Evolutionary conservation across 768 basidiomycete genomes (phyloP).

Genomic region (Trametes maxima): DNA sequence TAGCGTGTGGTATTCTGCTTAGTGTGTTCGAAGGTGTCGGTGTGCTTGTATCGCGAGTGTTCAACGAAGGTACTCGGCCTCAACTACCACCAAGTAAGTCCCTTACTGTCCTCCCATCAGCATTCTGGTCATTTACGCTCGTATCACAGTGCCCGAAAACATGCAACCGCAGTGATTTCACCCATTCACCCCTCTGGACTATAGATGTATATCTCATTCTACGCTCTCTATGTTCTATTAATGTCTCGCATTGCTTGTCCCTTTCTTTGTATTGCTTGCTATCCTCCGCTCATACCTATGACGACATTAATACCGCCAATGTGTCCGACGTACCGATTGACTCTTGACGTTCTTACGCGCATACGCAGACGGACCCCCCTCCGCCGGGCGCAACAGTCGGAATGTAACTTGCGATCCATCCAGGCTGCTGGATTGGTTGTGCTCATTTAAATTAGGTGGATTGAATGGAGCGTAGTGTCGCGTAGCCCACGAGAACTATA

Average conservation of each 20-base stretch:
- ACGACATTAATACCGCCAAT: not conserved
- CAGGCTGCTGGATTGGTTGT: too few relatives aligned
- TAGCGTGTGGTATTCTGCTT: conserved; percentile 94
- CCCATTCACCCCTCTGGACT: conserved; percentile 36
- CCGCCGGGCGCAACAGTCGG: too few relatives aligned
- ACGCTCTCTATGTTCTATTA: conserved; percentile 28
- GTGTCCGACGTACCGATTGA: not conserved
- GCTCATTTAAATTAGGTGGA: too few relatives aligned
- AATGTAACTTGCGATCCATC: too few relatives aligned
- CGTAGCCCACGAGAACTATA: too few relatives aligned
- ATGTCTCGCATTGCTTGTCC: conserved; percentile 11
- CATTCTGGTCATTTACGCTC: conserved; percentile 10
- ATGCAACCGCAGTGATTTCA: conserved; percentile 51
- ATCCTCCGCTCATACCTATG: conserved; percentile 18
- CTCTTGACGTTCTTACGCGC: too few relatives aligned
- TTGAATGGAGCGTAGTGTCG: too few relatives aligned
- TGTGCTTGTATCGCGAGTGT: conserved; percentile 85
- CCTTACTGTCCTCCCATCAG: not conserved
- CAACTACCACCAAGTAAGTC: conserved; percentile 77
- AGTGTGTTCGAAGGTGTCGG: conserved; percentile 96
- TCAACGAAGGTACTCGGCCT: conserved; percentile 81
- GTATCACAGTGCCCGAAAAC: conserved; percentile 50
- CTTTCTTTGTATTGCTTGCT: conserved; percentile 12
- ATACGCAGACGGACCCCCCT: not conserved
- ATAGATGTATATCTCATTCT: conserved; percentile 48